Percentiles rank a stretch among this genome's conserved stretches.
Conservation (phyloP, 768 basidiomycete genomes). For the Pleurotus tuoliensis region DNA sequence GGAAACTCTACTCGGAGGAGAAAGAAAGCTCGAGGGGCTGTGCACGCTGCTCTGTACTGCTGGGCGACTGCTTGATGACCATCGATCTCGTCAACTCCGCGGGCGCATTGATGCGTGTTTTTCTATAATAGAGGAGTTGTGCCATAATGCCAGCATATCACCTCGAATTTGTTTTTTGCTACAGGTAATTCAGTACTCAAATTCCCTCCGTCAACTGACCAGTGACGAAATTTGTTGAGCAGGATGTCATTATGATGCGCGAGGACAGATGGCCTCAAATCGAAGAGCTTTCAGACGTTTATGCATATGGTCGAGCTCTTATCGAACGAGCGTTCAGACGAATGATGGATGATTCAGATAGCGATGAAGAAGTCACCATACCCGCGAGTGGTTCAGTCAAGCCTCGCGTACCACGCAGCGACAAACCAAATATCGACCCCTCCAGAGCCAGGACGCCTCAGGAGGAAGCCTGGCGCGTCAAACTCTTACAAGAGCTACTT, state of each 20-base stretch:
- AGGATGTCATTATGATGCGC: constrained; percentile 92
- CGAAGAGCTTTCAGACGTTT: constrained; percentile 89
- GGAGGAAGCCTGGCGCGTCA: constrained; percentile 63
- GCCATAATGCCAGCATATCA: constrained; percentile 70
- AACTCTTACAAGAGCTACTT: constrained; percentile 75
- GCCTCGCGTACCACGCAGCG: constrained; percentile 45
- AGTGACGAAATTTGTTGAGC: constrained; percentile 7
- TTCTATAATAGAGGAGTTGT: constrained; percentile 79
- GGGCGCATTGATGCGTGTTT: constrained; percentile 94
- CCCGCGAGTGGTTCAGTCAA: constrained; percentile 45
- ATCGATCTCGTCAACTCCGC: constrained; percentile 51
- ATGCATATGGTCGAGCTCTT: constrained; percentile 11
- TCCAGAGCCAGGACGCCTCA: constrained; percentile 42
- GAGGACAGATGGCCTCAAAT: constrained; percentile 48
- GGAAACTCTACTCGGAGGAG: constrained; percentile 90
- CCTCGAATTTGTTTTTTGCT: constrained; percentile 92
- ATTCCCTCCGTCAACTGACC: neutral
- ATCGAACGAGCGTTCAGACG: too few relatives aligned
- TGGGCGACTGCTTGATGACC: constrained; percentile 74
- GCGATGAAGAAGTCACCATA: constrained; percentile 49
- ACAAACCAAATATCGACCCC: constrained; percentile 49
- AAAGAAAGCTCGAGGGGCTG: constrained; percentile 95
- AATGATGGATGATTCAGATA: constrained; percentile 19
- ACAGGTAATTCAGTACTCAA: constrained; percentile 51
- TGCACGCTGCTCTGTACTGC: constrained; percentile 92